These are phyloP conservation scores for Coffea canephora DNA, from an alignment of 257 asterid genomes.

Conservation along the genomic window DNA sequence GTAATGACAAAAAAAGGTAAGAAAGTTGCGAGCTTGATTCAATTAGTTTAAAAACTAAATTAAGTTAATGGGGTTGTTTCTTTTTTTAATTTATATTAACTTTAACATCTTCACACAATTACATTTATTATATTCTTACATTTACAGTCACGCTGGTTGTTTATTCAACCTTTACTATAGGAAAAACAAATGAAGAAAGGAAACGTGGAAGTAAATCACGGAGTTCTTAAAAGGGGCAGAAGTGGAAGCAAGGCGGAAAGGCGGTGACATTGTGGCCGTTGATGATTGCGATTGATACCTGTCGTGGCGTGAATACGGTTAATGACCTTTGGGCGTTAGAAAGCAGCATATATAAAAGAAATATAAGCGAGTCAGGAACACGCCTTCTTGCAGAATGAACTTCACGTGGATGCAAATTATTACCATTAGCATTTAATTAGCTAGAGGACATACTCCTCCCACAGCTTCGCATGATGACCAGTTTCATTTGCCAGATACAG, in stretches of 20 bases:
- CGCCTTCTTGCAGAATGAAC: not conserved
- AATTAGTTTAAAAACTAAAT: too few species aligned
- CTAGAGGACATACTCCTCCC: not conserved
- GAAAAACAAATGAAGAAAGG: too few species aligned
- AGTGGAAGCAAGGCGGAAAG: constrained; percentile 16
- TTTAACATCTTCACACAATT: too few species aligned
- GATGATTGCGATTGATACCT: constrained; percentile 17
- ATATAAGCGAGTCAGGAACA: not conserved
- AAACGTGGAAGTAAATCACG: too few species aligned
- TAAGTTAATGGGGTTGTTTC: too few species aligned
- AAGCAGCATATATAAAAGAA: not conserved
- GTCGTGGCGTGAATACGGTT: constrained; percentile 1
- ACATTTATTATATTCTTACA: too few species aligned
- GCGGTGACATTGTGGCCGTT: constrained; percentile 6
- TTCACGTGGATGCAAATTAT: not conserved
- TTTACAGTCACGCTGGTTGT: too few species aligned
- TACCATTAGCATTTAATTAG: too few species aligned
- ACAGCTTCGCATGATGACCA: not conserved
- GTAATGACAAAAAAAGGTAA: too few species aligned
- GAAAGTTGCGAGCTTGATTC: too few species aligned
- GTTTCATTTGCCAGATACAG: not conserved
- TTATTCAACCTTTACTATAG: too few species aligned
- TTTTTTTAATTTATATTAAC: too few species aligned
- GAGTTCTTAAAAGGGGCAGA: not conserved
- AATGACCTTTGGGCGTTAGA: not conserved